Evolutionary conservation across 805 yeast genomes (phyloP).

Genomic region (Candida morakotiae): DNA sequence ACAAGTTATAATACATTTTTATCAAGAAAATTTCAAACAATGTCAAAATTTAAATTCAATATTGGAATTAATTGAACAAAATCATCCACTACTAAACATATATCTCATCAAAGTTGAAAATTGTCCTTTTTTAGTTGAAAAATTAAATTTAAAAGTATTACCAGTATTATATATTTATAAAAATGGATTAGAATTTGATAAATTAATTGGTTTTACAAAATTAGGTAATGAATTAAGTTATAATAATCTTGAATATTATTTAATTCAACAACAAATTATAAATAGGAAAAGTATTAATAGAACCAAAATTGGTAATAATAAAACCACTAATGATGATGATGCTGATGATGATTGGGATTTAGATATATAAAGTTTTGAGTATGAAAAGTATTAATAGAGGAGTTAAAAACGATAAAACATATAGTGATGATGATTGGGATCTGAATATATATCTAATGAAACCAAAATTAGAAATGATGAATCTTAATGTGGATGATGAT

Average conservation of each 20-base stretch:
- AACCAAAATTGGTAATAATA: not conserved
- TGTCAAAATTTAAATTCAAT: slow-evolving; percentile 57
- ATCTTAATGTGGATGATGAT: no score
- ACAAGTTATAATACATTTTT: slow-evolving; percentile 56
- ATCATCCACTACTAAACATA: slow-evolving; percentile 54
- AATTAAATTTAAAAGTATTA: slow-evolving; percentile 58
- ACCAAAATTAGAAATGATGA: no score
- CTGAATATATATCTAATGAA: no score
- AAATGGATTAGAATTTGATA: slow-evolving; percentile 53
- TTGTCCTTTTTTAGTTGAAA: slow-evolving; percentile 70
- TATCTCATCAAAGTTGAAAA: slow-evolving; percentile 53
- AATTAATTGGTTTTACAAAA: slow-evolving; percentile 68
- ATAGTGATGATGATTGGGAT: no score
- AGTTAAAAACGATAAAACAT: no score
- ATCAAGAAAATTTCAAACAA: slow-evolving; percentile 54
- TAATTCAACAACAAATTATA: slow-evolving; percentile 14
- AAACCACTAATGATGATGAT: not conserved
- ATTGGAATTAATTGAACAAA: slow-evolving; percentile 44
- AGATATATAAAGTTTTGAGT: slow-evolving; percentile 2
- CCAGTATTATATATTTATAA: slow-evolving; percentile 67
- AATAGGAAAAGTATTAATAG: slow-evolving; percentile 14
- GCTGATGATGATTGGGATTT: slow-evolving; percentile 9
- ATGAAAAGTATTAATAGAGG: no score
- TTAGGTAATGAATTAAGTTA: slow-evolving; percentile 47
- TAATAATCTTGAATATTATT: slow-evolving; percentile 43